Base-by-base conservation (phyloP, 106 monocot genomes). In the Dactylorhiza incarnata region DNA sequence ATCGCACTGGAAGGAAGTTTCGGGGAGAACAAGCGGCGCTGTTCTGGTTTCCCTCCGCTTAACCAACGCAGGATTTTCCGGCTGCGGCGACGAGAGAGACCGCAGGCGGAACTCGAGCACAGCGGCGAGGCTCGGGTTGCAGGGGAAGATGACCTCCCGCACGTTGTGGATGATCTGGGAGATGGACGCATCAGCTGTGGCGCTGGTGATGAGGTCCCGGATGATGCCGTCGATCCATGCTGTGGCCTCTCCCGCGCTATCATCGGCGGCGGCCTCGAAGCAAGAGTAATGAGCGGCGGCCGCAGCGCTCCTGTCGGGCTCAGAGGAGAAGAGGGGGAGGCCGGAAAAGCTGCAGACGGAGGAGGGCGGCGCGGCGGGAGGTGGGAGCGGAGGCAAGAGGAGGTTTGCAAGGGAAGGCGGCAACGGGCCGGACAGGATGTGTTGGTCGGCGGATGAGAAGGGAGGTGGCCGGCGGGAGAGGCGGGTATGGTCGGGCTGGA, bases 181-280 rank as follows among this genome's bases (percentile, higher is more conserved):
- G 24, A 93, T 76, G 11, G 93, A 91, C 2, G 89, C 83, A 7
- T 87, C 87, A 3, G 85, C 67, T 17, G 90, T 69, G 22, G 84
- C 80, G 76, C 77, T 92, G 74, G 16, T 80, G 79, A 95, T 84
- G 9, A 95, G 77, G 78, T 95, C 95, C 4, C 90, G 76, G 48
- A 95, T 95, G 51, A 95, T 83, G n/a, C 83, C 88, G 25, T 95
- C 92, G 13, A 92, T 79, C 87, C 91, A 95, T 3, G 89, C 89
- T 23, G 84, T 65, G 9, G 82, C 58, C 0, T 9, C 69, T 56
- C 17, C 68, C 6, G 44, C 26, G 43, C 45, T 51, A 9, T 79
- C 80, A 12, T 61, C 66, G 9, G 50, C 73, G 59, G 22, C 59
- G 0, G 11, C 48, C 0, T 55, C 76, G 0, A 51, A 54, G 12